Conservation (phyloP, 1,284 basidiomycete species). For the Amylostereum areolatum region DNA sequence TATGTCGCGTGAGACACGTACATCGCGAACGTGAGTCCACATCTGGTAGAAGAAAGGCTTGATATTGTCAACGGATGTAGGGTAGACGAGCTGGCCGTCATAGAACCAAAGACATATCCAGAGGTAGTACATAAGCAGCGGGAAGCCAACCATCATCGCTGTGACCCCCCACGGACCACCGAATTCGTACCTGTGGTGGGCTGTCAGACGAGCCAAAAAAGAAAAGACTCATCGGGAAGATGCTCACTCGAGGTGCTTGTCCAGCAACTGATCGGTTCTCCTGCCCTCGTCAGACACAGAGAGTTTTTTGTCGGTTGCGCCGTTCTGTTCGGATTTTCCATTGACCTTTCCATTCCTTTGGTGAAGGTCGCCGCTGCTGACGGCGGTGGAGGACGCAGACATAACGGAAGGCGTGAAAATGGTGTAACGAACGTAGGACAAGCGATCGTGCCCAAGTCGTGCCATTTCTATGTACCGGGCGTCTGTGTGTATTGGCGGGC, state of each 20-base stretch:
- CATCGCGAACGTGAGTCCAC: slow-evolving; percentile 78
- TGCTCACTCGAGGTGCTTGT: slow-evolving; percentile 65
- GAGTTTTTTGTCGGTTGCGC: slow-evolving; percentile 2
- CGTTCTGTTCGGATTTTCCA: slow-evolving; percentile 12
- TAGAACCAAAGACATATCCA: slow-evolving; percentile 99
- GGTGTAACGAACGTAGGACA: slow-evolving; percentile 1
- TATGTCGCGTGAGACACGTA: slow-evolving; percentile 29
- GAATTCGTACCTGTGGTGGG: slow-evolving; percentile 76
- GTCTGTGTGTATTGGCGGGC: no score
- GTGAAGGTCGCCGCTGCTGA: slow-evolving; percentile 5
- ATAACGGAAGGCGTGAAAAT: slow-evolving; percentile 8
- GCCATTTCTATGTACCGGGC: neutral
- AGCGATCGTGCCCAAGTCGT: neutral
- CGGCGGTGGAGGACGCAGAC: slow-evolving; percentile 16
- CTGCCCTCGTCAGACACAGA: slow-evolving; percentile 57
- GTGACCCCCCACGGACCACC: slow-evolving; percentile 90
- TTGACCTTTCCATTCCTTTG: slow-evolving; percentile 8
- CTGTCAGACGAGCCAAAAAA: neutral
- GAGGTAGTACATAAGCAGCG: slow-evolving; percentile 93
- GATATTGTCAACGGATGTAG: slow-evolving; percentile 68
- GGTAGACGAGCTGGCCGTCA: slow-evolving; percentile 81
- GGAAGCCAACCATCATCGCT: slow-evolving; percentile 95
- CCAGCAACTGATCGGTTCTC: slow-evolving; percentile 66
- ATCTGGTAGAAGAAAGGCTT: slow-evolving; percentile 78
- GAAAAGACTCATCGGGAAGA: slow-evolving; percentile 11